Evolutionary conservation across 2,329 filamentous ascomycete genomes (phyloP), one percentile per base, ranked within the genome.

Genomic region (Venturia carpophila): DNA sequence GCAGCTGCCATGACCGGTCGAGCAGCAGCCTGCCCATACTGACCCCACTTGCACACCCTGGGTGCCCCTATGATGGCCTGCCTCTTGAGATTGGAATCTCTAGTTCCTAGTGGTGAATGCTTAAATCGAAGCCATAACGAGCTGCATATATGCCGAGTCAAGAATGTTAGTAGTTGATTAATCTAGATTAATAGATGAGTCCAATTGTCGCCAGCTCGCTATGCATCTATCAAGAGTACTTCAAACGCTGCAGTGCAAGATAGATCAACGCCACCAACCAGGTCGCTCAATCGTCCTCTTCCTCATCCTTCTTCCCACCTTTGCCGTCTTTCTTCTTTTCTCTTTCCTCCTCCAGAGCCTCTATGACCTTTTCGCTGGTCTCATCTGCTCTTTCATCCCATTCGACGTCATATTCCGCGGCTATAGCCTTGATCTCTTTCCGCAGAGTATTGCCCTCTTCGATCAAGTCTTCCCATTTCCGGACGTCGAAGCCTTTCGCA

Each of bases 351-450:
- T 78, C 79, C 67, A 85, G 70, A 7, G 80, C 82, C 67, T 83
- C 76, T 2, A 77, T 79, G 24, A 85, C 82, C 65, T 75, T 77
- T 68, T 88, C 84, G n/a, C 84, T 84, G 15, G 85, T 86, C 63
- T 93, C 84, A 69, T 95, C 90, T 68, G 79, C 79, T 67, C 81
- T 82, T 78, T 94, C 91, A 70, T 96, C 85, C 90, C 91, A 96
- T 63, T 93, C 90, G 9, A 92, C 90, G 70, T 95, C 91, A 73
- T 96, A 96, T 76, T 96, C 91, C 42, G 87, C 84, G 0, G 92
- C 91, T 10, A 95, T 84, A 19, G 82, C 82, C 76, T 88, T 89
- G 74, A 97, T 89, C 76, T 97, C 92, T 68, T 82, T 83, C 6
- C 92, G 79, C 68, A 96, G 75, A 2, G 82, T 77, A 72, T 96